phyloP scores from a whole-genome alignment of 2,329 filamentous ascomycete species.

The Seiridium cupressi region DNA sequence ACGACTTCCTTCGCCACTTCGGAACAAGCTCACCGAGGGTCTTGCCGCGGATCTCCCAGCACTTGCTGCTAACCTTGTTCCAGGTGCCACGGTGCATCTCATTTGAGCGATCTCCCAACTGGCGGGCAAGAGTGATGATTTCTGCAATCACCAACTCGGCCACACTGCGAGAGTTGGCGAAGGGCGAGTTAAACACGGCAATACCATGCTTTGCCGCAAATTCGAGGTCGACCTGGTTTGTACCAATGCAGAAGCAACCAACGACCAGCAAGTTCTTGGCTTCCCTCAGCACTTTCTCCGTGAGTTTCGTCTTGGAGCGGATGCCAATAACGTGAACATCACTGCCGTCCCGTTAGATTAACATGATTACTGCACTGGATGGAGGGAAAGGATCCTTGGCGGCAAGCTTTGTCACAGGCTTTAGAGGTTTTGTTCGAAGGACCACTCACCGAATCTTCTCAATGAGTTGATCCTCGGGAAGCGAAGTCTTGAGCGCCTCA shows the following conservation, averaged over 20 bases:
- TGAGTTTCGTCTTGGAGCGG: slow-evolving; percentile 95
- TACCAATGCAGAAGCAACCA: slow-evolving; percentile 98
- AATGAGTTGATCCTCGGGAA: slow-evolving; percentile 91
- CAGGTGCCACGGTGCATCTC: slow-evolving; percentile 93
- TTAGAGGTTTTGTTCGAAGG: not conserved
- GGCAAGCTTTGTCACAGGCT: not conserved
- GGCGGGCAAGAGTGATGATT: slow-evolving; percentile 87
- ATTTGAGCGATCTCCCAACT: slow-evolving; percentile 87
- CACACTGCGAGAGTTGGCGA: slow-evolving; percentile 95
- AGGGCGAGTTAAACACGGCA: slow-evolving; percentile 98
- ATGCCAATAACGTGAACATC: slow-evolving; percentile 98
- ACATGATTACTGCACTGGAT: not conserved
- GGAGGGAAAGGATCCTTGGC: not conserved
- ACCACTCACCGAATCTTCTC: slow-evolving; percentile 82
- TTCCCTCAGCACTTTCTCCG: slow-evolving; percentile 76
- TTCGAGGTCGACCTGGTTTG: slow-evolving; percentile 88
- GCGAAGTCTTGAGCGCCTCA: slow-evolving; percentile 82
- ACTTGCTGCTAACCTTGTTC: slow-evolving; percentile 97
- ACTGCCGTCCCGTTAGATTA: slow-evolving; percentile 39
- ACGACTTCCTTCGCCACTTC: not conserved
- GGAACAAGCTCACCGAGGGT: slow-evolving; percentile 65
- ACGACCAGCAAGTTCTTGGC: slow-evolving; percentile 94
- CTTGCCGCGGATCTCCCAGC: slow-evolving; percentile 98
- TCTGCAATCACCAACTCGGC: slow-evolving; percentile 94
- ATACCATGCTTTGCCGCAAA: slow-evolving; percentile 83